Percentiles rank a stretch among this genome's conserved stretches.
phyloP scores from a whole-genome alignment of 2,329 filamentous ascomycete genomes.

The Rhynchosporium agropyri region DNA sequence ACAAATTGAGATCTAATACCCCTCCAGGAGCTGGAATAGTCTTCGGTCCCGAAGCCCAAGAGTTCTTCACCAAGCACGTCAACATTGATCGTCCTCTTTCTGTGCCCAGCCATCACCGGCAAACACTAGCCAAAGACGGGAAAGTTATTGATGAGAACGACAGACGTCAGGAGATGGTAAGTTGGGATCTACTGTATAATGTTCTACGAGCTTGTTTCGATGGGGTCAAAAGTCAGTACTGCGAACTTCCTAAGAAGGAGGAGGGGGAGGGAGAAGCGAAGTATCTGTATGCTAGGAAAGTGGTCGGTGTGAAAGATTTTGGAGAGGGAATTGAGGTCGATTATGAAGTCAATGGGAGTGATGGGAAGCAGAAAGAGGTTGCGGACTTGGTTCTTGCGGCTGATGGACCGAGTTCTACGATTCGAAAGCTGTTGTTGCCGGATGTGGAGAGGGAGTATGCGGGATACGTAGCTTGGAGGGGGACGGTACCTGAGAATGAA shows the following conservation, averaged over 20 bases:
- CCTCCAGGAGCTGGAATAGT: constrained; percentile 26
- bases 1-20: background rate
- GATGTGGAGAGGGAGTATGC: constrained; percentile 26
- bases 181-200: constrained; percentile 30
- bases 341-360: constrained; percentile 9
- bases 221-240: constrained; percentile 26
- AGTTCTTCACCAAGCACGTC: constrained; percentile 23
- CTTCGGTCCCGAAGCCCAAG: constrained; percentile 18
- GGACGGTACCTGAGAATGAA: constrained; percentile 46
- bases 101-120: constrained; percentile 4
- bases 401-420: constrained; percentile 29
- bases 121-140: constrained; percentile 17
- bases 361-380: background rate
- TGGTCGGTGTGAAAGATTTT: constrained; percentile 16
- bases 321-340: constrained; percentile 16
- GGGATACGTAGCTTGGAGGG: constrained; percentile 48
- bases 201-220: constrained; percentile 30
- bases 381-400: constrained; percentile 28
- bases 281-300: constrained; percentile 23
- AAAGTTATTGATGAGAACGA: constrained; percentile 4
- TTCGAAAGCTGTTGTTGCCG: constrained; percentile 23
- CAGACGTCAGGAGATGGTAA: constrained; percentile 19
- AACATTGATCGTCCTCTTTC: constrained; percentile 9
- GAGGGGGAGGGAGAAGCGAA: constrained; percentile 25
- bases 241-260: constrained; percentile 6